Conservation (phyloP, 1,284 basidiomycete species). For the Apiotrichum akiyoshidainum region DNA sequence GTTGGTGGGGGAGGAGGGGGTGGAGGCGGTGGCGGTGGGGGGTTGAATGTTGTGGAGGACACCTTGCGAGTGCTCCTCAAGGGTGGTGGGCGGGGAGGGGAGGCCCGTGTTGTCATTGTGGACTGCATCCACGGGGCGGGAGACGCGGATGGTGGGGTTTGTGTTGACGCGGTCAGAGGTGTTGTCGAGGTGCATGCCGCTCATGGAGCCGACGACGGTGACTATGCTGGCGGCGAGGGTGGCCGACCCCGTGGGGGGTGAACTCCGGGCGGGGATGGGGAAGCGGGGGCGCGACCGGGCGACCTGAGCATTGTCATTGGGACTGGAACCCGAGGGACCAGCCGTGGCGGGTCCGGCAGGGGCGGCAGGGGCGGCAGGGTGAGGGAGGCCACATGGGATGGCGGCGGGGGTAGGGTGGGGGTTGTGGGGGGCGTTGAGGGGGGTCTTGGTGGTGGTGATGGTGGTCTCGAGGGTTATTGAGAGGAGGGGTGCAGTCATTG, state of each 20-base stretch:
- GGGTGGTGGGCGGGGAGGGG: neutral
- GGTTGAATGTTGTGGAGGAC: too few species aligned
- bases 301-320: neutral
- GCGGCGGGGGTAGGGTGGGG: neutral
- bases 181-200: neutral
- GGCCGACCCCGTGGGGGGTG: neutral
- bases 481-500: too few species aligned
- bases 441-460: neutral
- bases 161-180: neutral
- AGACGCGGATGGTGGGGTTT: neutral
- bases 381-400: neutral
- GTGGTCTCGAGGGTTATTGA: too few species aligned
- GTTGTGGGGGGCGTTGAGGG: neutral
- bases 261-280: neutral
- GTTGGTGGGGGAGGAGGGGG: neutral
- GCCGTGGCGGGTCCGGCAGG: too few species aligned
- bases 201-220: neutral
- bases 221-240: neutral
- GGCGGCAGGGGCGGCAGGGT: too few species aligned
- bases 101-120: conserved; percentile 1
- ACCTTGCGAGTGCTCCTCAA: neutral
- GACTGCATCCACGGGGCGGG: neutral
- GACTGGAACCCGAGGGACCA: neutral
- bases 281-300: neutral
- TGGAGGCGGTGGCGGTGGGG: neutral